Conservation (phyloP, 2,329 filamentous ascomycete genomes). For the Aspergillus fumigatus region DNA sequence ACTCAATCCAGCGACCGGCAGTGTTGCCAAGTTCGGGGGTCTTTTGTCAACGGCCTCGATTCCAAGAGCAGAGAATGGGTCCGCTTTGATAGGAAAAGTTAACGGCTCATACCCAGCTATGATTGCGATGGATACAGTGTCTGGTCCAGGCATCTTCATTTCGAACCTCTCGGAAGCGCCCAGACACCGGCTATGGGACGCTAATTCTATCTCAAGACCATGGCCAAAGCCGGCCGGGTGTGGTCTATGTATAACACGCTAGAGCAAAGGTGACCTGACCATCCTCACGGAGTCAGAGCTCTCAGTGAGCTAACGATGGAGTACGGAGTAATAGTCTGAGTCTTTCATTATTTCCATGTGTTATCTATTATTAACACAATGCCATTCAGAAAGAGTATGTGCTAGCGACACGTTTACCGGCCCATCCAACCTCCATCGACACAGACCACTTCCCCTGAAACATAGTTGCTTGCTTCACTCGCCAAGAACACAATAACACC, state of each 20-base stretch:
- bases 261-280: slow-evolving; percentile 5
- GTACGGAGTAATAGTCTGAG: not conserved
- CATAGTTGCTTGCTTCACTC: slow-evolving; percentile 71
- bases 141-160: not conserved
- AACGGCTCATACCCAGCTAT: not conserved
- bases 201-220: not conserved
- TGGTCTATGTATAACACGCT: slow-evolving; percentile 10
- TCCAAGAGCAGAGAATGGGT: not conserved
- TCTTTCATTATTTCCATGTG: not conserved
- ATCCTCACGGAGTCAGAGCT: not conserved
- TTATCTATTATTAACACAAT: not conserved
- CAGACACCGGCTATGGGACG: not conserved
- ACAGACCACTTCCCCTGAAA: slow-evolving; percentile 74
- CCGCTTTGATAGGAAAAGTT: not conserved
- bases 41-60: not conserved
- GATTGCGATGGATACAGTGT: not conserved
- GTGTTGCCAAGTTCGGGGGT: not conserved
- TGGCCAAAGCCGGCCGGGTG: not conserved
- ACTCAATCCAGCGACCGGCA: too few relatives aligned
- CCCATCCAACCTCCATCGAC: slow-evolving; percentile 96
- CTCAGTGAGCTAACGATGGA: not conserved
- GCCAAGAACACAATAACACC: slow-evolving; percentile 74
- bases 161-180: not conserved
- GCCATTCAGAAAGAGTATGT: not conserved
- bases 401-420: slow-evolving; percentile 45